Evolutionary conservation across 2,329 filamentous ascomycete genomes (phyloP), one percentile per base, ranked within the genome.

Genomic region (Botryosphaeria agaves): DNA sequence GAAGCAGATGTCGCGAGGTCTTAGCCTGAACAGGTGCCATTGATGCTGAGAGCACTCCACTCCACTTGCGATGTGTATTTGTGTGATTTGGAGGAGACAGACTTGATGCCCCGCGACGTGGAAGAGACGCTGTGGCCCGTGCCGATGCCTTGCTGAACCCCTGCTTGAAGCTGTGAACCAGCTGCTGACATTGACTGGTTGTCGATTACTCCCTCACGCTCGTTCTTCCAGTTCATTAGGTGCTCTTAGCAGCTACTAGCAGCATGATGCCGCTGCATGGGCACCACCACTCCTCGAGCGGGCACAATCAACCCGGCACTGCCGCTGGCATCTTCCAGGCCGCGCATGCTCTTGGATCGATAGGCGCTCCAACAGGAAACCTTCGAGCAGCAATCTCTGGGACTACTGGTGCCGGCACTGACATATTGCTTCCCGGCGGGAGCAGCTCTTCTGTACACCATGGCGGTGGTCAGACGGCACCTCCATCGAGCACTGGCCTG

Each of bases 261-360:
- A 14, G 30, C 20, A 19, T n/a, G 20, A 40, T 40, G 38, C 38
- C 38, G 8, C 36, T 38, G 47, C 6, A 44, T 44, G 41, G 34
- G 41, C 18, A 39, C 46, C 26, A 49, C 46, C 14, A 48, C 46
- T 14, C 18, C 21, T 21, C 36, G 18, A 20, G 36, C 17, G 30
- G 14, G 36, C 34, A 29, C 14, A 27, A 25, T 12, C 26, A 18
- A 31, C 14, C 33, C 2, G 41, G 44, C 25, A 49, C 55, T 32
- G 53, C 55, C 28, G 45, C 49, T 32, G 54, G 58, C 36, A 52
- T 66, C 38, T 59, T 53, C 37, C 53, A 57, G 30, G 54, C 59
- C 15, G 54, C 57, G 18, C 55, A 59, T 37, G 51, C 57, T 30
- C 43, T 64, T 42, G 59, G 55, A 45, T 57, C 57, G 34, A 56